Base-by-base conservation (phyloP, 2,329 filamentous ascomycete genomes). In the Chrysoporthe deuterocubensis region DNA sequence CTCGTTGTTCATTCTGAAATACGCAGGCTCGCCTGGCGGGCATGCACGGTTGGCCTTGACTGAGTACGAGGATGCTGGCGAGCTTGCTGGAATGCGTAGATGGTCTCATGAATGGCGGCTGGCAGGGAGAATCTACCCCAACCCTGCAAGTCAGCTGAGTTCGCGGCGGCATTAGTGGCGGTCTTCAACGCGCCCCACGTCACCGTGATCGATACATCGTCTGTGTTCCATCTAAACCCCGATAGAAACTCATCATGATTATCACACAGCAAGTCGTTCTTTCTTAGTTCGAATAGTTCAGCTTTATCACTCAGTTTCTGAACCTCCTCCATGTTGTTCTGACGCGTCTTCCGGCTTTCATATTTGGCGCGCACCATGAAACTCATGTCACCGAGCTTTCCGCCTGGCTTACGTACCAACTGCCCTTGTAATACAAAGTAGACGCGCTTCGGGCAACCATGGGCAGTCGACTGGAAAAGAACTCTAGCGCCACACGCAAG, bases 1-100 rank as follows among this genome's bases (percentile, higher is more conserved):
- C 56, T 94, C 89, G 84, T 98, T 98, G 78, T 98, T 97, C 96
- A 99, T 98, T 6, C 63, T 65, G 58, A n/a, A 11, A 32, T 21
- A 11, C 59, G 18, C 42, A 34, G 4, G 13, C 54, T 57, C 32
- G 16, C 54, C 34, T 57, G 32, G 14, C 16, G 34, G 18, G 16
- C 34, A 57, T 40, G 34, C 34, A 18, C 40, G 54, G 32, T 37
- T 46, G 44, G 48, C 26, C 21, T 7, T 4, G 48, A 46, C 44
- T 11, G 18, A 46, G 44, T 7, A 57, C 32, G 18, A 56, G 7
- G 16, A 34, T 2, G 32, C 14, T n/a, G 7, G 16, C 14, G 32
- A 40, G 4, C 13, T 34, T 57, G 54, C 34, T 57, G 54, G 54
- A 46, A 46, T 4, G 13, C 14, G 44, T 46, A 40, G 37, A 9